These are phyloP conservation scores for Aleurites moluccanus DNA, from an alignment of 441 rosid species.

Conservation along the genomic window DNA sequence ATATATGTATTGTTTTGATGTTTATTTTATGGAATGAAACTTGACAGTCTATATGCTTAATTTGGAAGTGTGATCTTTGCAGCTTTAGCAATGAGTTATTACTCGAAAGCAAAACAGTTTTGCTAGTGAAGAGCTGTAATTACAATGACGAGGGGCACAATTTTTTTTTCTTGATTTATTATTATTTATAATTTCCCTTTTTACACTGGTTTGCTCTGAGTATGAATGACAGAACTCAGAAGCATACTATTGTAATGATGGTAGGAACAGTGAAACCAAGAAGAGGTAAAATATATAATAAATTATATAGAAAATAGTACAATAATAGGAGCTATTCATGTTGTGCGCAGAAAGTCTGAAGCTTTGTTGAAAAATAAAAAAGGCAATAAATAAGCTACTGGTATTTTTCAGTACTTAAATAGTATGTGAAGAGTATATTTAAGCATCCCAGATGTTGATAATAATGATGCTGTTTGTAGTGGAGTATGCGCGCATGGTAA, in stretches of 20 bases:
- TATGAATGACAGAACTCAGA: constrained; percentile 6
- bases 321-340: constrained; percentile 21
- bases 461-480: constrained; percentile 1
- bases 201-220: neutral
- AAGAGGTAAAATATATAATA: neutral
- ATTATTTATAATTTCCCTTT: neutral
- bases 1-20: neutral
- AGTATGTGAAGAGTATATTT: constrained; percentile 4
- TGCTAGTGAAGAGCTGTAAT: neutral
- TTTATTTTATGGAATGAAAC: neutral
- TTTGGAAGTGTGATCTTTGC: too few relatives aligned
- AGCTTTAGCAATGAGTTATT: too few relatives aligned
- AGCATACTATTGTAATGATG: constrained; percentile 22
- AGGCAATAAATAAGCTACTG: neutral
- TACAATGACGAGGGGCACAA: neutral
- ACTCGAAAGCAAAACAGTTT: neutral
- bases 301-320: neutral
- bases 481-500: constrained; percentile 21
- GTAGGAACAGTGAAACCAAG: constrained; percentile 12
- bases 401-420: constrained; percentile 14
- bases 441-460: constrained; percentile 25
- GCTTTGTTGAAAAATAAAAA: neutral
- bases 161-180: neutral
- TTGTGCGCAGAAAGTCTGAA: constrained; percentile 33
- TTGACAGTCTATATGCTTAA: neutral